Base-by-base conservation (phyloP, 805 yeast species). In the Schwanniomyces polymorphus region DNA sequence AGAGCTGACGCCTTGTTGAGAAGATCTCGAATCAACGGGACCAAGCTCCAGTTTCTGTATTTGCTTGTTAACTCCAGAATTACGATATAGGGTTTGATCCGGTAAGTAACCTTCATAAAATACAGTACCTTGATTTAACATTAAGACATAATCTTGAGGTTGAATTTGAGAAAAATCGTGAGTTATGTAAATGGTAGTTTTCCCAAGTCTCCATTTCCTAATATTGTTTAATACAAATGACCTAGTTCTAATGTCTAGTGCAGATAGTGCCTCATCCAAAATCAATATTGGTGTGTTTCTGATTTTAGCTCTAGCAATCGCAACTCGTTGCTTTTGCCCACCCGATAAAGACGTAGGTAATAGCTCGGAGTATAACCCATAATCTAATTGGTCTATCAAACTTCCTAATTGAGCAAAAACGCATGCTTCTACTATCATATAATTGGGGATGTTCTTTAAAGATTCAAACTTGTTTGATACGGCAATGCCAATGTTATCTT, bases 321-420 rank as follows among this genome's bases (percentile, higher is more conserved):
- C 86, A 2, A 94, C 73, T 50, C 91, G 72, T 65, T 94, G 99
- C 46, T 76, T 80, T 62, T 94, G 97, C 0, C 99, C 99, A 4
- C 98, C 98, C 52, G 97, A 88, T 7, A 92, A 67, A 1, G 57
- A 54, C 0, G 70, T 66, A 1, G 59, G 56, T 0, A 83, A 80
- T 7, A 88, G 52, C 3, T 59, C 50, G 0, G 88, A 80, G 14
- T 85, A 74, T 2, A 81, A 29, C 0, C 91, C 89, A 4, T 78
- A 59, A 0, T 85, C 82, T 1, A 85, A 60, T 27, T 65, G 68
- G 5, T 58, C 55, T 0, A 86, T 61, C 2, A 86, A 65, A 1
- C 76, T 76, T 1, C 70, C 68, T 10, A 90, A 66, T 7, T 78
- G 64, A 1, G 90, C 78, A 52, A 84, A 70, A 5, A 73, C 64